Evolutionary conservation across 2,329 filamentous ascomycete genomes (phyloP).

Genomic region (Fusarium euwallaceae): DNA sequence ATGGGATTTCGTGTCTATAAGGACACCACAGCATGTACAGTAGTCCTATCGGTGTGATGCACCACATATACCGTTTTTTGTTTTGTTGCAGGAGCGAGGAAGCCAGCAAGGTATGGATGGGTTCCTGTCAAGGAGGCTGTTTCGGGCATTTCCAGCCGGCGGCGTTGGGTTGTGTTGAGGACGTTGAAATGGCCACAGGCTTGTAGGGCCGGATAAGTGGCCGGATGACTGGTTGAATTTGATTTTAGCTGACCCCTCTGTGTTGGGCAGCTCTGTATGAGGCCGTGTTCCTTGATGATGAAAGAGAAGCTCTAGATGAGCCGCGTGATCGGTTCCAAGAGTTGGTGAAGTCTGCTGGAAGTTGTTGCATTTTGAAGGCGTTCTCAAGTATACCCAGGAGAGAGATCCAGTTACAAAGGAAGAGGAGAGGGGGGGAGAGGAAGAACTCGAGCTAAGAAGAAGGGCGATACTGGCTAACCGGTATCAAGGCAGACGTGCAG

Average conservation of each 20-base stretch:
- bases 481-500: neutral
- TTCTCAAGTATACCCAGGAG: constrained; percentile 3
- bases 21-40: constrained; percentile 15
- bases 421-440: neutral
- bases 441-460: neutral
- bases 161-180: constrained; percentile 33
- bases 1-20: constrained; percentile 10
- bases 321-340: constrained; percentile 5
- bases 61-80: constrained; percentile 23
- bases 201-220: constrained; percentile 13
- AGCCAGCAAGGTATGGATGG: constrained; percentile 8
- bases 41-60: constrained; percentile 22
- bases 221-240: constrained; percentile 9
- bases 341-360: neutral
- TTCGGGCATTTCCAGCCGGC: constrained; percentile 36
- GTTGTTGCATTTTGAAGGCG: neutral
- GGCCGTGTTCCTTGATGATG: constrained; percentile 3
- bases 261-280: constrained; percentile 22
- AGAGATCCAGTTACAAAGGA: neutral
- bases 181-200: constrained; percentile 12
- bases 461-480: neutral
- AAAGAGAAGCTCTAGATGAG: constrained; percentile 15
- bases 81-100: constrained; percentile 16
- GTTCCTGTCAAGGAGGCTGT: constrained; percentile 22
- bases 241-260: constrained; percentile 6